Conservation (phyloP, 805 yeast species). For the Kazachstania viticola region DNA sequence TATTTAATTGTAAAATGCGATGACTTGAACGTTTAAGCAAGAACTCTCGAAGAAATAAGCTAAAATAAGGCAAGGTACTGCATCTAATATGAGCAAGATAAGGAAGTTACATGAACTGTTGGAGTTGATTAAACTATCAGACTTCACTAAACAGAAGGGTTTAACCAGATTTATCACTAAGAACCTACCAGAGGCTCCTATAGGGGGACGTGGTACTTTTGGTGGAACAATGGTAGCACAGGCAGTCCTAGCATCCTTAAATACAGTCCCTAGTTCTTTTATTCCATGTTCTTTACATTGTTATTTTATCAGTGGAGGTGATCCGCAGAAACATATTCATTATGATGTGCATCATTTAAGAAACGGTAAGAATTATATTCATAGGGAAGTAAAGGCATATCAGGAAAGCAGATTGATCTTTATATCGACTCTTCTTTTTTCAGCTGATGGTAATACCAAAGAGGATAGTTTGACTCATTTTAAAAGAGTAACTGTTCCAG, state of each 20-base stretch:
- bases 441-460: conserved; percentile 9
- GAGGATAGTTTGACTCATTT: conserved; percentile 9
- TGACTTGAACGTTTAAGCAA: no score
- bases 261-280: conserved; percentile 35
- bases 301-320: conserved; percentile 48
- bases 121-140: no score
- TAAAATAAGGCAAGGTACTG: no score
- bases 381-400: conserved; percentile 41
- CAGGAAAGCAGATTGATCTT: conserved; percentile 44
- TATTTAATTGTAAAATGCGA: no score
- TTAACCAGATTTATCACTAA: conserved; percentile 15
- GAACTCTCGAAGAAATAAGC: no score
- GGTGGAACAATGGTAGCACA: conserved; percentile 66
- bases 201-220: conserved; percentile 53
- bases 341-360: conserved; percentile 44
- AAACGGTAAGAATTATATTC: conserved; percentile 41
- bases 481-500: conserved; percentile 12
- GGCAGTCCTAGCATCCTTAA: conserved; percentile 47
- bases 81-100: no score
- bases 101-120: no score
- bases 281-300: conserved; percentile 53
- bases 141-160: no score
- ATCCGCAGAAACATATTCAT: conserved; percentile 32
- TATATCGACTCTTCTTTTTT: conserved; percentile 40
- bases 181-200: conserved; percentile 28